Base-by-base conservation (phyloP, 75 land plant genomes). In the Larix kaempferi region DNA sequence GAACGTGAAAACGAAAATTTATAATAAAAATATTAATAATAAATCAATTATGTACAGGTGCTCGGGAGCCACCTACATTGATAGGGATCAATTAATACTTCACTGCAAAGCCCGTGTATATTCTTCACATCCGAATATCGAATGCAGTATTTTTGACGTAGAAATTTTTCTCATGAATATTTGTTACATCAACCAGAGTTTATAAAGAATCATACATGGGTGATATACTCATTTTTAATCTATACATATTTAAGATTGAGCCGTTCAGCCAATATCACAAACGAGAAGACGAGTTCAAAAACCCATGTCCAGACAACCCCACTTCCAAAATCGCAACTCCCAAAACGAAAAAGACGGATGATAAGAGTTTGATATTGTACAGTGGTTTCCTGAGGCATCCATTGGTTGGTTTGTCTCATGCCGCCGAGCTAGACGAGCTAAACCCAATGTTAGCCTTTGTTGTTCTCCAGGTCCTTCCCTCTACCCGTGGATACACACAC, bases 241-340 rank as follows among this genome's bases (percentile, higher is more conserved):
- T 27, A 13, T 15, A 64, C 35, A 65, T 65, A 65, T 37, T 29
- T 63, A 49, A 65, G 69, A 65, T 65, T 65, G 69, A 65, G 69
- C 69, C 69, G 69, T 65, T 65, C 69, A 65, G 69, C 69, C 69
- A 65, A 65, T 65, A 65, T 65, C 69, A 65, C 69, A 65, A 65
- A 65, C 26, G 39, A 59, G 39, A 65, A 65, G 35, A 65, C 39
- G 69, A 65, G 69, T 16, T 65, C 35, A 65, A 65, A 65, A 65
- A 65, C 39, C 39, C 69, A 65, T 65, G 39, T 33, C 35, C 37
- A 65, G 39, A 65, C 35, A 65, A 29, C 39, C 39, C 21, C 69
- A 33, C 19, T 65, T 65, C 69, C 69, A 65, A 65, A 65, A 65
- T 65, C 39, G 35, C 39, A 65, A 65, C 69, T 26, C 66, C 66